Percentiles rank a stretch among this genome's conserved stretches.
phyloP scores from a whole-genome alignment of 2,329 filamentous ascomycete species.

The Phoma herbarum region DNA sequence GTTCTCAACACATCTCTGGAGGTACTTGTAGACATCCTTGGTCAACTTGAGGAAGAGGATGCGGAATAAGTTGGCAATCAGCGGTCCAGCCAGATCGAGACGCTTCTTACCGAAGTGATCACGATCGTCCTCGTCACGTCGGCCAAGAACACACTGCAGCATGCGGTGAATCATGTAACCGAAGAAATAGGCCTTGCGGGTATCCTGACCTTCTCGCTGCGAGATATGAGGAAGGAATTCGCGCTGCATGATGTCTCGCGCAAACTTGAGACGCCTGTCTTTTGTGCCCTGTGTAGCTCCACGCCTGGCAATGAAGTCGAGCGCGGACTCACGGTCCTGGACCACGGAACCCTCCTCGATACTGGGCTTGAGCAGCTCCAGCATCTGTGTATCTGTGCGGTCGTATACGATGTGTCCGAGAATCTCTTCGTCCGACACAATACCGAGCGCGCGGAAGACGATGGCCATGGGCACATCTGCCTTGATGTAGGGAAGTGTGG shows the following conservation, averaged over 20 bases:
- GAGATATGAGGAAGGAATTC: conserved; percentile 97
- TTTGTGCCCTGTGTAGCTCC: conserved; percentile 78
- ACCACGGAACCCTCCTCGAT: conserved; percentile 97
- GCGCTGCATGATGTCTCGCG: conserved; percentile 94
- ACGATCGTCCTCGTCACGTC: conserved; percentile 93
- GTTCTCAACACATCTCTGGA: conserved; percentile 90
- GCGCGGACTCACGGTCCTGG: conserved; percentile 90
- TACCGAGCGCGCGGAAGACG: conserved; percentile 92
- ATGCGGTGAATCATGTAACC: conserved; percentile 99
- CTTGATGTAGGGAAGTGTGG: conserved; percentile 93
- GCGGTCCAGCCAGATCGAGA: conserved; percentile 89
- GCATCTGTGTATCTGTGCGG: conserved; percentile 92
- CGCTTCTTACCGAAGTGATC: conserved; percentile 99
- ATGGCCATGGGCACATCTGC: conserved; percentile 91
- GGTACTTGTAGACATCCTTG: conserved; percentile 87
- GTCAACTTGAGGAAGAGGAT: conserved; percentile 90
- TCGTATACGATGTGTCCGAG: conserved; percentile 98
- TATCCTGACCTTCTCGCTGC: conserved; percentile 92
- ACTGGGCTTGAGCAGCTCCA: conserved; percentile 96
- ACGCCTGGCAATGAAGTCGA: conserved; percentile 95
- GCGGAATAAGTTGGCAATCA: conserved; percentile 96
- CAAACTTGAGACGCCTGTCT: conserved; percentile 90
- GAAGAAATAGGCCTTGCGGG: conserved; percentile 95
- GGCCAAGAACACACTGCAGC: conserved; percentile 89
- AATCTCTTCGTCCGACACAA: conserved; percentile 98